Conservation (phyloP, 371 early-diverging fungal species). For the Enterocytospora artemiae region DNA sequence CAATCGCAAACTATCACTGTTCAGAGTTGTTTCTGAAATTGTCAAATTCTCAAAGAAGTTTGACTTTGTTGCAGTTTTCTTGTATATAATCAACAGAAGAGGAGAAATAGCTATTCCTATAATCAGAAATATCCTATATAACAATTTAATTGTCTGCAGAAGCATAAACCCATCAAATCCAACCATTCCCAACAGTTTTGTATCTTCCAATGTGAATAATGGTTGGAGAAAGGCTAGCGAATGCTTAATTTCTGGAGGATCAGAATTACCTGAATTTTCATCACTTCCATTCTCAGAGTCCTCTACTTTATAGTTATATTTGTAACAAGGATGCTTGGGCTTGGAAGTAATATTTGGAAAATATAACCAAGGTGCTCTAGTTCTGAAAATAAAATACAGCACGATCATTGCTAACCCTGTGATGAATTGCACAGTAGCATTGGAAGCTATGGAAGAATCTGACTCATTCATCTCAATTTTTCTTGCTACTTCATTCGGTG, state of each 20-base stretch:
- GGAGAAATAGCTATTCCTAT: constrained; percentile 44
- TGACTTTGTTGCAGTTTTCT: constrained; percentile 10
- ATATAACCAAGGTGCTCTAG: constrained; percentile 54
- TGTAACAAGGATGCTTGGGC: constrained; percentile 54
- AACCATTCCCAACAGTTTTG: constrained; percentile 46
- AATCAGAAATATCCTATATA: constrained; percentile 49
- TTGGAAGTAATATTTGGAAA: constrained; percentile 49
- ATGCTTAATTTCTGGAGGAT: too few relatives aligned
- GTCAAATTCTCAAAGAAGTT: constrained; percentile 13
- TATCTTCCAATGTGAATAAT: constrained; percentile 47
- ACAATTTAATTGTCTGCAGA: constrained; percentile 55
- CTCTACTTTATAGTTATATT: too few relatives aligned
- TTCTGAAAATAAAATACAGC: constrained; percentile 48
- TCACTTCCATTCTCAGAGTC: too few relatives aligned
- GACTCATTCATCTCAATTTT: constrained; percentile 12
- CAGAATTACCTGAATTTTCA: too few relatives aligned
- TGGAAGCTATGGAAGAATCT: constrained; percentile 48
- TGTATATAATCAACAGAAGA: constrained; percentile 41
- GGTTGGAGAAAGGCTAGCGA: constrained; percentile 55
- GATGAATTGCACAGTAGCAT: constrained; percentile 40
- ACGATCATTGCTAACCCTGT: constrained; percentile 20
- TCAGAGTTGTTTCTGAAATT: constrained; percentile 1
- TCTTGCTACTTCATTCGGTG: not conserved
- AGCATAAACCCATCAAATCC: constrained; percentile 59
- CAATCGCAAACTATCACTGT: too few relatives aligned